Evolutionary conservation across 352 stramenopile genomes (phyloP), one percentile per base, ranked within the genome.

Genomic region (Phytopythium delawarense): DNA sequence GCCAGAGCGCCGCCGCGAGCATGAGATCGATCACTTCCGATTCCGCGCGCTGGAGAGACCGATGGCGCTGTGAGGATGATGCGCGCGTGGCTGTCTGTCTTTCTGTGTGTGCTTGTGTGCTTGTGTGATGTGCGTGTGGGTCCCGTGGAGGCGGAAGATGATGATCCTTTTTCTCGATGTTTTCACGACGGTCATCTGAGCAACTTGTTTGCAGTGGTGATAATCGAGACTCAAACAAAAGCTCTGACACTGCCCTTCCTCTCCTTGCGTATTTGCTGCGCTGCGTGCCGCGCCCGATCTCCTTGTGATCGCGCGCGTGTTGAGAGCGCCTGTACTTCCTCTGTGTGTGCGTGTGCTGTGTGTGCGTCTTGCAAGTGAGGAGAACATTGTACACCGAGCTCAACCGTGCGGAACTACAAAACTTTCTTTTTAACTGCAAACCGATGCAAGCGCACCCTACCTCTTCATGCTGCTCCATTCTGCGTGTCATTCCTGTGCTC

Each of bases 141-240:
- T 60, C 28, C 39, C 42, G 25, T 58, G 11, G 28, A 55, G 40
- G 70, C 67, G 81, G 76, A 94, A 82, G 72, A 89, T 88, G 78
- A 92, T 94, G 85, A 94, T 79, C 74, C 73, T 73, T 64, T 83
- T 84, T 89, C 84, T 92, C 83, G 78, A 92, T 71, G 74, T 84
- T 91, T 87, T 94, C 85, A 94, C 83, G 85, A 94, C 85, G 85
- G 85, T 94, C 85, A 88, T 92, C 85, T 94, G 83, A 94, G 83
- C 69, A 74, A 68, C 60, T 66, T 49, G 66, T 61, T 70, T 48
- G 74, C 82, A 63, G 67, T 94, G 85, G 74, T 90, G 84, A 92
- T 66, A 94, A 75, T 92, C 81, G 83, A 91, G 83, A 89, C 88
- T 80, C 74, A 81, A 84, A 88, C 65, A 66, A 78, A 84, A 83